phyloP scores from a whole-genome alignment of 345 rosid species.

The Carallia brachiata region DNA sequence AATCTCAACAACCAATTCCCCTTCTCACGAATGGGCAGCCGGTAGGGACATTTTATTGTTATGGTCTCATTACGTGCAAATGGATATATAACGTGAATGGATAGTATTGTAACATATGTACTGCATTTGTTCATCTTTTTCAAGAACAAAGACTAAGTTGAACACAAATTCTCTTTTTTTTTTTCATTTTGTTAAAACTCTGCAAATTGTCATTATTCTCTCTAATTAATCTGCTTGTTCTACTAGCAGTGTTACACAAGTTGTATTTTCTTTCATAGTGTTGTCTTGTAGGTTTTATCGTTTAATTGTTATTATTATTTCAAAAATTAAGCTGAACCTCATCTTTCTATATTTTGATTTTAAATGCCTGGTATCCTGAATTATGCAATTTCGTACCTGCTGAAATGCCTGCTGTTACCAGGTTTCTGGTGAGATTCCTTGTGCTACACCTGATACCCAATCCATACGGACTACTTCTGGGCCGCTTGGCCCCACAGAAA shows the following conservation, averaged over 20 bases:
- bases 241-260: background rate
- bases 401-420: constrained; percentile 23
- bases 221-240: background rate
- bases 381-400: constrained; percentile 11
- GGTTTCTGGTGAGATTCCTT: constrained; percentile 97
- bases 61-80: background rate
- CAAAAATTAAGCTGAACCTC: background rate
- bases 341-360: background rate
- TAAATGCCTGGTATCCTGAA: background rate
- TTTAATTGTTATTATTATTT: background rate
- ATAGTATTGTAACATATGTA: background rate
- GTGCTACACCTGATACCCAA: constrained; percentile 78
- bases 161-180: background rate
- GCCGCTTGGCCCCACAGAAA: constrained; percentile 91
- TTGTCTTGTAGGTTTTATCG: background rate
- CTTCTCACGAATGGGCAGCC: constrained; percentile 86
- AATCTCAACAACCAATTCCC: constrained; percentile 84
- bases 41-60: constrained; percentile 38
- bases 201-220: too few species aligned
- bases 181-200: background rate
- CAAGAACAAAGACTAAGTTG: too few species aligned
- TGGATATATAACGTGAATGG: background rate
- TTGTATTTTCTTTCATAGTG: background rate
- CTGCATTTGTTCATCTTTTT: background rate
- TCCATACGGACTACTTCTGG: constrained; percentile 97